phyloP scores from a whole-genome alignment of 106 monocot genomes.

The Alisma plantagoaquatica region DNA sequence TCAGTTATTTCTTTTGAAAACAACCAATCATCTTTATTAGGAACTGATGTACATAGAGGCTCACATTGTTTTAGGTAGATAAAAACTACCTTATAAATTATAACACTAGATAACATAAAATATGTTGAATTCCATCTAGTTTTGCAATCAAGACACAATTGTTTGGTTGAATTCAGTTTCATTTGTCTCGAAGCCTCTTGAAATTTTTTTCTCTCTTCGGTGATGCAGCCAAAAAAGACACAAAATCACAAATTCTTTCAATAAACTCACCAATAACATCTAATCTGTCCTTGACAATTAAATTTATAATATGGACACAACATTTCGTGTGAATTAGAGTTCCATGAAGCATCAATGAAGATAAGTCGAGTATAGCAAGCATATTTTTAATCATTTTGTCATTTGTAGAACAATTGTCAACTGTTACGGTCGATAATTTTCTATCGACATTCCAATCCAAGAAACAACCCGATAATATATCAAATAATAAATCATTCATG shows the following conservation, averaged over 20 bases:
- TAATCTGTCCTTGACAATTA: conserved; percentile 16
- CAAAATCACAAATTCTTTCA: conserved; percentile 10
- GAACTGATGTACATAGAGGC: background rate
- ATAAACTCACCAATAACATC: conserved; percentile 5
- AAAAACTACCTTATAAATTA: conserved; percentile 8
- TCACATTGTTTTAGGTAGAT: background rate
- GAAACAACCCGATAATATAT: background rate
- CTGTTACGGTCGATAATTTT: conserved; percentile 6
- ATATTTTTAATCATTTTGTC: no score
- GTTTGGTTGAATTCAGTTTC: background rate
- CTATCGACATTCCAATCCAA: conserved; percentile 22
- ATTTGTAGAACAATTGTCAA: no score
- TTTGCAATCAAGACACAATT: conserved; percentile 6
- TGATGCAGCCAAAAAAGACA: conserved; percentile 7
- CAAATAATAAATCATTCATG: conserved; percentile 1
- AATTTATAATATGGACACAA: conserved; percentile 23
- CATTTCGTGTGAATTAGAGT: no score
- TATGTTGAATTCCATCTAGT: no score
- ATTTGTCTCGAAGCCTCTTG: no score
- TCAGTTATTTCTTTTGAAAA: conserved; percentile 9
- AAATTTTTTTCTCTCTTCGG: conserved; percentile 8
- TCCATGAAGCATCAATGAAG: no score
- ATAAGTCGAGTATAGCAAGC: conserved; percentile 10
- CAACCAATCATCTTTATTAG: conserved; percentile 9
- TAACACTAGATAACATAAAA: conserved; percentile 4